Evolutionary conservation across 2,329 filamentous ascomycete species (phyloP).

Genomic region (Magnaporthiopsis poae): DNA sequence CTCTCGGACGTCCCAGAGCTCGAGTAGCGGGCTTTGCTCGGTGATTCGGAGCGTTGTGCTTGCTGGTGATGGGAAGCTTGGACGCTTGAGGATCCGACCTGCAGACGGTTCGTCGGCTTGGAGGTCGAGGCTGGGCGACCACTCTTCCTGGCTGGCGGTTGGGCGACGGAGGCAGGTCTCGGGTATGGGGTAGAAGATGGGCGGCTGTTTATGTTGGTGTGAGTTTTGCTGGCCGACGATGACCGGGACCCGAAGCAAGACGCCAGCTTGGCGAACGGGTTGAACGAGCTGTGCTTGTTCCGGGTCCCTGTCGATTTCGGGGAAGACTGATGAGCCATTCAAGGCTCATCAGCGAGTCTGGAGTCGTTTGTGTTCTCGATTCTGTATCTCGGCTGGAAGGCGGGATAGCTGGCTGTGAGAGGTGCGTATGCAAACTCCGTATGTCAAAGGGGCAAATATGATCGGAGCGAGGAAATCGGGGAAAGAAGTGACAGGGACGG

Average conservation of each 20-base stretch:
- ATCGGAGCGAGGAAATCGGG: background rate
- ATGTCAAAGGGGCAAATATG: background rate
- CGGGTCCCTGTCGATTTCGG: background rate
- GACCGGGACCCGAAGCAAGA: background rate
- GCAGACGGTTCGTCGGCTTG: too few species aligned
- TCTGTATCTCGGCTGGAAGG: too few species aligned
- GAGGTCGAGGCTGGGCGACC: too few species aligned
- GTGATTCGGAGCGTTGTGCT: background rate
- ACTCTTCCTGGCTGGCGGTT: too few species aligned
- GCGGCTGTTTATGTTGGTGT: background rate
- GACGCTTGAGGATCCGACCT: background rate
- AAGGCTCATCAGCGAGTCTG: background rate
- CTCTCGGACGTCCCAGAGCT: background rate
- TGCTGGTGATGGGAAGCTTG: background rate
- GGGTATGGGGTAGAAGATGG: too few species aligned
- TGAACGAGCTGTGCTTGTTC: background rate
- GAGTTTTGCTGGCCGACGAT: background rate
- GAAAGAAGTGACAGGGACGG: background rate
- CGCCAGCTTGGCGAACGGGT: background rate
- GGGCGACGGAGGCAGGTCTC: too few species aligned
- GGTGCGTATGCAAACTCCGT: background rate
- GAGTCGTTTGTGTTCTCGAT: too few species aligned
- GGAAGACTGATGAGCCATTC: background rate
- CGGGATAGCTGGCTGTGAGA: background rate
- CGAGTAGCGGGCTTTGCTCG: background rate